Evolutionary conservation across 1,139 yeast species (phyloP).

Genomic region (Casaregolazyma lundiana): DNA sequence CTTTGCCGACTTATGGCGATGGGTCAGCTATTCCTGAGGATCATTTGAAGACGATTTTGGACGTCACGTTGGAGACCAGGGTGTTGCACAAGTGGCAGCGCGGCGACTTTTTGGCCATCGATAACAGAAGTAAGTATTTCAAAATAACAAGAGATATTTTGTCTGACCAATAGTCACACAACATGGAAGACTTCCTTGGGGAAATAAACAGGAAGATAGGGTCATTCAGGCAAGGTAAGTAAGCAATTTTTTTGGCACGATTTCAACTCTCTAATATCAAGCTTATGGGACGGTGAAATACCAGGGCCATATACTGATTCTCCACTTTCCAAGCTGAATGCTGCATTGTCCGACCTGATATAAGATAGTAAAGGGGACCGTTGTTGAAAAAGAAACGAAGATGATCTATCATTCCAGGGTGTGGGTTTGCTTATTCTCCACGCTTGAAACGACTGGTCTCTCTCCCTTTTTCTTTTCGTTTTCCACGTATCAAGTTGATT

Average conservation of each 20-base stretch:
- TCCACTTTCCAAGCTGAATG: constrained; percentile 8
- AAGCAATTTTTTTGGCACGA: too few relatives aligned
- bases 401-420: too few relatives aligned
- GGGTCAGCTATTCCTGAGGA: constrained; percentile 16
- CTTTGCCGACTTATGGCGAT: constrained; percentile 16
- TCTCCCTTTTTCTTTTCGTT: too few relatives aligned
- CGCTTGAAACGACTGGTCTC: too few relatives aligned
- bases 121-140: constrained; percentile 11
- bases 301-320: constrained; percentile 12
- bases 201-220: constrained; percentile 12
- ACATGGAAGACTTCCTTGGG: constrained; percentile 16
- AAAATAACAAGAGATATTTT: too few relatives aligned
- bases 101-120: constrained; percentile 15
- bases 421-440: too few relatives aligned
- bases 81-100: constrained; percentile 17
- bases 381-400: too few relatives aligned
- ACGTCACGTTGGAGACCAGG: constrained; percentile 13
- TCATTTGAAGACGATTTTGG: constrained; percentile 11
- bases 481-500: too few relatives aligned
- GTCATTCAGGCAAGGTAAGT: constrained; percentile 14
- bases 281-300: constrained; percentile 15
- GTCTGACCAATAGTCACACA: constrained; percentile 10
- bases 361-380: too few relatives aligned
- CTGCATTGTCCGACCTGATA: constrained; percentile 8
- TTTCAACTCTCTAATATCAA: constrained; percentile 1